phyloP scores from a whole-genome alignment of 169 alveolate genomes.

The Eimeria brunetti region DNA sequence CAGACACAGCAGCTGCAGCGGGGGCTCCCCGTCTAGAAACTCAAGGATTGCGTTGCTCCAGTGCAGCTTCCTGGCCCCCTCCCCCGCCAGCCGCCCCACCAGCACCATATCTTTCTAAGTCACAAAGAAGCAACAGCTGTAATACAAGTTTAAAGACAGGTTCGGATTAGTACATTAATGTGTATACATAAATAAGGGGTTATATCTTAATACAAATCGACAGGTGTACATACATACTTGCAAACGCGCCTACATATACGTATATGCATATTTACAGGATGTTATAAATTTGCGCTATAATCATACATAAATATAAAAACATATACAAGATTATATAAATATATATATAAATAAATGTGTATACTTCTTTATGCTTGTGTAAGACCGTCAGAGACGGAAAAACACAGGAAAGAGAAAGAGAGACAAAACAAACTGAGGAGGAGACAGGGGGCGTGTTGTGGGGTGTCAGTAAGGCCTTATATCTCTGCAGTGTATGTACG shows the following conservation, averaged over 20 bases:
- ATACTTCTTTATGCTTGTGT: not conserved
- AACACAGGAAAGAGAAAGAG: not conserved
- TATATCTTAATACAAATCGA: not conserved
- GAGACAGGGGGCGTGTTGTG: not conserved
- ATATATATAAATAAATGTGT: not conserved
- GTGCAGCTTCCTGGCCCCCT: constrained; percentile 48
- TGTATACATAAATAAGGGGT: not conserved
- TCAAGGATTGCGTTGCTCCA: constrained; percentile 50
- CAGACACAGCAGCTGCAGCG: constrained; percentile 61
- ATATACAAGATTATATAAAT: not conserved
- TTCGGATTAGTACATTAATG: not conserved
- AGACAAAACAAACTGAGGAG: not conserved
- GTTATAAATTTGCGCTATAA: not conserved
- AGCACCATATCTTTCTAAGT: constrained; percentile 18
- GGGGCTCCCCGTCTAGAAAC: constrained; percentile 48
- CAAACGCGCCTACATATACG: not conserved
- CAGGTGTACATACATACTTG: not conserved
- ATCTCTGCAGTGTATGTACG: not conserved
- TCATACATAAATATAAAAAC: not conserved
- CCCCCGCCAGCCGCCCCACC: constrained; percentile 52
- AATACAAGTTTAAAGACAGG: not conserved
- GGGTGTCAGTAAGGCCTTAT: not conserved
- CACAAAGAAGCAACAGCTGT: not conserved
- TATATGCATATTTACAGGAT: not conserved
- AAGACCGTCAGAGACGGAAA: not conserved